A percentile compares a stretch with the other conserved stretches of the same genome.
Evolutionary conservation across 1,284 basidiomycete species (phyloP).

Genomic region (Ustilago bromivora): DNA sequence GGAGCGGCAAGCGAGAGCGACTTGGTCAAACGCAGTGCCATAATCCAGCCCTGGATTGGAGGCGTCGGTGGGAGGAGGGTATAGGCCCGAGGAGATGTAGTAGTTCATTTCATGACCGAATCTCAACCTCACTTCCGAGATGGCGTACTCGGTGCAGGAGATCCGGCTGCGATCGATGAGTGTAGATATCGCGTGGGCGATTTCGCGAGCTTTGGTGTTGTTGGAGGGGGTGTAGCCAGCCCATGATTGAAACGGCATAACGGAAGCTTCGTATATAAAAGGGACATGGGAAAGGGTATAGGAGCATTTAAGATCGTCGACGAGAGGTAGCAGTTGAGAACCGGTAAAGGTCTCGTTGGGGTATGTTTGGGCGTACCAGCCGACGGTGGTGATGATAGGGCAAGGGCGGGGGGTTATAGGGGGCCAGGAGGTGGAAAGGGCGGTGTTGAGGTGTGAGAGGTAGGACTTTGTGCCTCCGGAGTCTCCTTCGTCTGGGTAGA

Average conservation of each 20-base stretch:
- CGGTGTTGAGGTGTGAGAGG: constrained; percentile 35
- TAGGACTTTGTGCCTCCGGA: constrained; percentile 34
- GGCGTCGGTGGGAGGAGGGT: constrained; percentile 19
- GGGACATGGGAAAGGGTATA: background rate
- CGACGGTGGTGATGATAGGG: constrained; percentile 25
- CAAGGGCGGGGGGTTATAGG: background rate
- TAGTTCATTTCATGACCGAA: constrained; percentile 49
- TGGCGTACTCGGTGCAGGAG: constrained; percentile 10
- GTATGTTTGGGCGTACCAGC: constrained; percentile 47
- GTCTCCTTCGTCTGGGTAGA: constrained; percentile 49
- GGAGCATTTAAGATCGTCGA: constrained; percentile 30
- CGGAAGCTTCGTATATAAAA: constrained; percentile 33
- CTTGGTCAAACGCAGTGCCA: constrained; percentile 25
- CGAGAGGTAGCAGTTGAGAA: constrained; percentile 34
- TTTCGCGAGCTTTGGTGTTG: constrained; percentile 20
- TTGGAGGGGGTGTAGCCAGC: constrained; percentile 22
- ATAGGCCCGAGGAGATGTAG: constrained; percentile 33
- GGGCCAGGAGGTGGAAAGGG: constrained; percentile 18
- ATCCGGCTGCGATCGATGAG: constrained; percentile 22
- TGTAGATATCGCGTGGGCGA: constrained; percentile 21
- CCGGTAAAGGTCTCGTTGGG: constrained; percentile 27
- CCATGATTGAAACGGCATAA: constrained; percentile 47
- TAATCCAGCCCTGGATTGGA: constrained; percentile 19
- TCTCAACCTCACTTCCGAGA: constrained; percentile 23
- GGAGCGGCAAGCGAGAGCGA: constrained; percentile 21